A percentile compares a stretch with the other conserved stretches of the same genome.
Conservation (phyloP, 192 early-diverging fungal species). For the Linnemannia schmuckeri region DNA sequence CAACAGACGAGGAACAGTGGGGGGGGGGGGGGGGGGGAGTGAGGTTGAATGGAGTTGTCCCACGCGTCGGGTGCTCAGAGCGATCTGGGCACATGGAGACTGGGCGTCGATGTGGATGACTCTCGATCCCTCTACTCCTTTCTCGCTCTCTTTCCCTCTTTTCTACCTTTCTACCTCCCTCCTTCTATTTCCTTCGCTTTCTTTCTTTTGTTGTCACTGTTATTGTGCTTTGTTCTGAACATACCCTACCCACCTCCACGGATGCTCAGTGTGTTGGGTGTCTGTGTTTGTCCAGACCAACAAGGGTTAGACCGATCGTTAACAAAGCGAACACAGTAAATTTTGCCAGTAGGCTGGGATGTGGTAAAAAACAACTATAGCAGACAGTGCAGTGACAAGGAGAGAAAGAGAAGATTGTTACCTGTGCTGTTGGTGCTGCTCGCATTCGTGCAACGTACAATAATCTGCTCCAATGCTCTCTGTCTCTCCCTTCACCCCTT, state of each 20-base stretch:
- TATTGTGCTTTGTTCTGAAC: background rate
- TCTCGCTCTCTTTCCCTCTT: background rate
- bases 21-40: background rate
- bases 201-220: background rate
- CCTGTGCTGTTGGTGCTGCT: slow-evolving; percentile 4
- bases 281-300: background rate
- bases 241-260: background rate
- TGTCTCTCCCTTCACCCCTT: background rate
- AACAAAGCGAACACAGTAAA: background rate
- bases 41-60: background rate
- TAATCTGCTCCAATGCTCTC: background rate
- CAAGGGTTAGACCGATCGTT: background rate
- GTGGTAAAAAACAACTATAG: background rate
- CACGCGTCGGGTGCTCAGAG: slow-evolving; percentile 3
- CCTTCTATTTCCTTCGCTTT: background rate
- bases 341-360: background rate
- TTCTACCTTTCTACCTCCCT: background rate
- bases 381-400: background rate
- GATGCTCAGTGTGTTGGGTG: background rate
- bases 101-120: background rate
- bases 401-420: background rate
- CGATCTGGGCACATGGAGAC: slow-evolving; percentile 9
- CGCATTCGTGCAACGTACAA: slow-evolving; percentile 1
- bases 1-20: background rate
- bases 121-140: background rate